phyloP scores from a whole-genome alignment of 371 early-diverging fungal species.

The Catenaria anguillulae region DNA sequence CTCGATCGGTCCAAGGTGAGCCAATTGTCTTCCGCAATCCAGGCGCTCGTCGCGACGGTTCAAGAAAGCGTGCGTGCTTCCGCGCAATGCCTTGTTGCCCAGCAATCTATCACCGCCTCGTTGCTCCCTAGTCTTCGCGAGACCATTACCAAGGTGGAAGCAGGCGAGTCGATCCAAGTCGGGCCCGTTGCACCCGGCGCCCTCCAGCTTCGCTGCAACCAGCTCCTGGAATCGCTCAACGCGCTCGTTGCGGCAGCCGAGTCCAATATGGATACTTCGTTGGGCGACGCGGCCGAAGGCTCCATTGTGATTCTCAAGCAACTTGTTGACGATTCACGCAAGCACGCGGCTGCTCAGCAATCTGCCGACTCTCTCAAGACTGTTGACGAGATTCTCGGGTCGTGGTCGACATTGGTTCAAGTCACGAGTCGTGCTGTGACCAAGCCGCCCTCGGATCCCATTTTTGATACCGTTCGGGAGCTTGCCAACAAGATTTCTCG shows the following conservation, averaged over 20 bases:
- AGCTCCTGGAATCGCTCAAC: conserved; percentile 21
- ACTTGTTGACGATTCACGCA: conserved; percentile 18
- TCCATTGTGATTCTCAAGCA: conserved; percentile 19
- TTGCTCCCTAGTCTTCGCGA: background rate
- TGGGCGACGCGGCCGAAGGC: conserved; percentile 28
- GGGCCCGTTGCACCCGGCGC: background rate
- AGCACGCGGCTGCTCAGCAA: conserved; percentile 12
- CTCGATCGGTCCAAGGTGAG: background rate
- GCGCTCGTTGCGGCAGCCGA: conserved; percentile 19
- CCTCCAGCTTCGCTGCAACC: conserved; percentile 13
- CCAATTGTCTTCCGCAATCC: background rate
- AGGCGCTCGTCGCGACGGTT: background rate
- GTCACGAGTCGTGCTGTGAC: conserved; percentile 16
- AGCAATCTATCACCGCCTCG: background rate
- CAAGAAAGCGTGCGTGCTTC: background rate
- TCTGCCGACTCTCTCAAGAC: conserved; percentile 13
- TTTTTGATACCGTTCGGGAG: conserved; percentile 20
- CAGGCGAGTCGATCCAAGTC: background rate
- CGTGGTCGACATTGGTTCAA: conserved; percentile 13
- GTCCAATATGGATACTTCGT: conserved; percentile 21
- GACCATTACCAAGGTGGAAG: background rate
- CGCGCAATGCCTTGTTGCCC: background rate
- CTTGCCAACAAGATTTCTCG: conserved; percentile 18
- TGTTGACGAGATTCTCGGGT: conserved; percentile 12
- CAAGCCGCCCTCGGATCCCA: conserved; percentile 18